These are phyloP conservation scores for Epichloe festucae DNA, from an alignment of 2,329 filamentous ascomycete genomes.

Conservation along the genomic window DNA sequence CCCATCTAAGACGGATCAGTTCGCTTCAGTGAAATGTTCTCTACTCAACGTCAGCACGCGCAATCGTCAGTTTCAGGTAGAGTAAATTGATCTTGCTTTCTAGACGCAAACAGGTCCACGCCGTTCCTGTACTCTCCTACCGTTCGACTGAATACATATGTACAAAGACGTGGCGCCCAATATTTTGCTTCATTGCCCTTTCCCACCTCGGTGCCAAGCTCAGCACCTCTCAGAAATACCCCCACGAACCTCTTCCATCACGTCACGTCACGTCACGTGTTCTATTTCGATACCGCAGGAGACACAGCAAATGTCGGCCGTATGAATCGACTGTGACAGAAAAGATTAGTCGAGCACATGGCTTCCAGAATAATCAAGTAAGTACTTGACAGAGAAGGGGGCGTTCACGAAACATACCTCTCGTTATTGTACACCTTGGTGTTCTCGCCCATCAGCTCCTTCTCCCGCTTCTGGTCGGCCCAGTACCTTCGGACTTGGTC, in stretches of 20 bases:
- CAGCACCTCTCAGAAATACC: not conserved
- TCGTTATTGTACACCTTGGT: conserved; percentile 79
- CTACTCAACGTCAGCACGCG: no score
- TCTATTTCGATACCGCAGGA: conserved; percentile 50
- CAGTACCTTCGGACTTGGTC: conserved; percentile 80
- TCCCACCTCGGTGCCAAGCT: not conserved
- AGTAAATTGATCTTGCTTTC: no score
- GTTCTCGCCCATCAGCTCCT: conserved; percentile 75
- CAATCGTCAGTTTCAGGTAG: no score
- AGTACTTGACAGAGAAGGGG: not conserved
- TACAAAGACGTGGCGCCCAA: not conserved
- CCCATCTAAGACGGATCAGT: no score
- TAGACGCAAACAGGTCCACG: no score
- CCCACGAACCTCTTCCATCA: not conserved
- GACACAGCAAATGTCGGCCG: conserved; percentile 67
- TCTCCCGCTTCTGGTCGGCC: conserved; percentile 81
- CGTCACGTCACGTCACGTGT: not conserved
- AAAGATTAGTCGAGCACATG: not conserved
- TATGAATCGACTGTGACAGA: conserved; percentile 47
- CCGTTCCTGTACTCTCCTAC: not conserved
- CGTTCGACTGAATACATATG: not conserved
- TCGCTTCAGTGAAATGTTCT: no score
- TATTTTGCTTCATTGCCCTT: not conserved
- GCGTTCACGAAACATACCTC: conserved; percentile 44
- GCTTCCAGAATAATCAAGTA: not conserved